Evolutionary conservation across 768 basidiomycete species (phyloP).

Genomic region (Pulveroboletus sp.): DNA sequence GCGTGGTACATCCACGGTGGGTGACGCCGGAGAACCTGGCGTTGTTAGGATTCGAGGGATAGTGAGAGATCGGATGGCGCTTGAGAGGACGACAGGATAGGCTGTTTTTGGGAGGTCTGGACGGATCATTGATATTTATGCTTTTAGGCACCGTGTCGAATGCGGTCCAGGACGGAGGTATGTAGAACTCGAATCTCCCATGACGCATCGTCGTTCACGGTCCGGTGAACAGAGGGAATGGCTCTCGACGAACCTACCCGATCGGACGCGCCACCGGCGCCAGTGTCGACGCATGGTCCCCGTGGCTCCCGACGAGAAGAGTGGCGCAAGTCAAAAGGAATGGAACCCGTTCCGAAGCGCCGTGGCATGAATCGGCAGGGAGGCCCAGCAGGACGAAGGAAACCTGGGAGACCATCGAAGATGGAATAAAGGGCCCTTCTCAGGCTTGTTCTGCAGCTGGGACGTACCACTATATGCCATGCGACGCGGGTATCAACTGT

Average conservation of each 20-base stretch:
- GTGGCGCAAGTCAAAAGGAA: constrained; percentile 80
- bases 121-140: constrained; percentile 13
- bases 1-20: constrained; percentile 53
- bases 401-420: constrained; percentile 71
- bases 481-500: not conserved
- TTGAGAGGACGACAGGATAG: not conserved
- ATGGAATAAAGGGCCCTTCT: constrained; percentile 30
- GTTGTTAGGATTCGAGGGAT: constrained; percentile 10
- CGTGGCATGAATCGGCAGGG: constrained; percentile 69
- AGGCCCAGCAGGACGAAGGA: constrained; percentile 52
- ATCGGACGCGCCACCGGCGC: constrained; percentile 28
- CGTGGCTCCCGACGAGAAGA: constrained; percentile 72
- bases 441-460: not conserved
- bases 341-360: constrained; percentile 47
- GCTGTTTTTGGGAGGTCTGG: not conserved
- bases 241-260: constrained; percentile 40
- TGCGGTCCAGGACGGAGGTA: constrained; percentile 18
- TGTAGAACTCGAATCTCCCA: constrained; percentile 7
- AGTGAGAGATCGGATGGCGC: not conserved
- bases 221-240: constrained; percentile 44
- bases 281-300: constrained; percentile 79
- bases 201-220: constrained; percentile 6
- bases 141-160: constrained; percentile 17
- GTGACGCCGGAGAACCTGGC: constrained; percentile 36
- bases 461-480: not conserved